These are phyloP conservation scores for Rhipidocladum racemiflorum DNA, from an alignment of 176 grass and related monocot genomes.

Conservation along the genomic window DNA sequence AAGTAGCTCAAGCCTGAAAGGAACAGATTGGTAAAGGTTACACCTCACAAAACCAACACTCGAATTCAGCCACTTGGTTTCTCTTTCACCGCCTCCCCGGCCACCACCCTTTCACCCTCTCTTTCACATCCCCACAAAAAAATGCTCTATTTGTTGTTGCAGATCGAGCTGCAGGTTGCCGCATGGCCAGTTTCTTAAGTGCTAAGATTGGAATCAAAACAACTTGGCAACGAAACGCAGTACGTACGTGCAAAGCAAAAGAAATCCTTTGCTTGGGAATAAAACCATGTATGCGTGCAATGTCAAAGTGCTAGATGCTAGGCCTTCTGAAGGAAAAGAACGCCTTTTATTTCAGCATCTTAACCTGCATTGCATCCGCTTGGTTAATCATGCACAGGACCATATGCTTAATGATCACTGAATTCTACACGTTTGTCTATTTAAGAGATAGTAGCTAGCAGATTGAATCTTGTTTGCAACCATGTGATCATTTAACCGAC, in stretches of 20 bases:
- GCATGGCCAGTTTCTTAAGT: conserved; percentile 53
- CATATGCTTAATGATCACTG: neutral
- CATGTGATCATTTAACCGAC: neutral
- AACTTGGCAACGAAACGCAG: conserved; percentile 32
- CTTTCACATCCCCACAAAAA: conserved; percentile 35
- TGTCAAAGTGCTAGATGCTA: neutral
- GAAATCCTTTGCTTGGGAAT: conserved; percentile 67
- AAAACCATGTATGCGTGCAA: conserved; percentile 32
- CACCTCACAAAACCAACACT: neutral
- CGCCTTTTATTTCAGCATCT: neutral
- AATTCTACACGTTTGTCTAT: neutral
- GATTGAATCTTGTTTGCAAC: no score
- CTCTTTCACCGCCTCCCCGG: neutral
- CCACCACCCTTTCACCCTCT: conserved; percentile 15
- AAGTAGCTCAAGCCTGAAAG: neutral
- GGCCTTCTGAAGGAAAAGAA: neutral
- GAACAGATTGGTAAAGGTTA: neutral
- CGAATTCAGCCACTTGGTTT: neutral
- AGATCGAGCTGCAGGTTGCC: conserved; percentile 9
- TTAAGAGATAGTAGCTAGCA: neutral
- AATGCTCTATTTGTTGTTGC: conserved; percentile 32
- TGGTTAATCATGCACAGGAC: neutral
- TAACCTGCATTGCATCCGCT: neutral
- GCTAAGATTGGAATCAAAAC: conserved; percentile 61
- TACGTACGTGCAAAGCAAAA: conserved; percentile 54